Percentiles rank a stretch among this genome's conserved stretches.
Conservation (phyloP, 169 alveolate genomes). For the Plasmodium inui region DNA sequence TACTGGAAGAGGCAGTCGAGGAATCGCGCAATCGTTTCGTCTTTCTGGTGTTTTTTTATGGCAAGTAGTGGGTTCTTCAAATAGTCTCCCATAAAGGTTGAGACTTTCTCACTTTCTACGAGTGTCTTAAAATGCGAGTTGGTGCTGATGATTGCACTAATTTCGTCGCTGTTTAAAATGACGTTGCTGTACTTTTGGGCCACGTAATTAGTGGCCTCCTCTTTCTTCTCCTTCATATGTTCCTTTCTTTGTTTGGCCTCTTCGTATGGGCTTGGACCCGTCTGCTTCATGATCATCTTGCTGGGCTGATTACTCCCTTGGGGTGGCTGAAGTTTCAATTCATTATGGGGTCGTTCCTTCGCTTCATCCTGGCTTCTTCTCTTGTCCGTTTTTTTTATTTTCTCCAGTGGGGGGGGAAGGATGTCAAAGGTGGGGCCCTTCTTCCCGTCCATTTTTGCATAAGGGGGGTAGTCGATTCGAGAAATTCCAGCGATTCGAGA, state of each 20-base stretch:
- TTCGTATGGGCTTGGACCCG: not conserved
- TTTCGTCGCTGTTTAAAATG: constrained; percentile 42
- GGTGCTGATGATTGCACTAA: constrained; percentile 5
- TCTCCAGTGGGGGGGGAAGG: constrained; percentile 56
- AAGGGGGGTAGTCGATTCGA: not conserved
- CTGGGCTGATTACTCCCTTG: not conserved
- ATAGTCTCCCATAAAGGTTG: constrained; percentile 34
- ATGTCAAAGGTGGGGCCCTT: constrained; percentile 7
- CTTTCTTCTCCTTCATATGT: not conserved
- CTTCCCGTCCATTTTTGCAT: constrained; percentile 24
- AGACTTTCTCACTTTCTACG: not conserved
- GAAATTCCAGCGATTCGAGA: too few species aligned
- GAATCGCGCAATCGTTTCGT: constrained; percentile 1
- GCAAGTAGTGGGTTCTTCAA: constrained; percentile 40
- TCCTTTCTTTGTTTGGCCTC: not conserved
- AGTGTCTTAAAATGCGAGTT: constrained; percentile 17
- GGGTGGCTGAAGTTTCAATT: not conserved
- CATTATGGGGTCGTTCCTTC: not conserved
- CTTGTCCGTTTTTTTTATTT: not conserved
- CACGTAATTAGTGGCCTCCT: not conserved
- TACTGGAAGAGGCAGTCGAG: constrained; percentile 31
- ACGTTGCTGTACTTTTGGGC: constrained; percentile 45
- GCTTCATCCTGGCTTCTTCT: not conserved
- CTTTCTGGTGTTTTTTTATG: constrained; percentile 28
- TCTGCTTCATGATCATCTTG: not conserved